Base-by-base conservation (phyloP, 352 stramenopile species). In the Pythium plurisporium region DNA sequence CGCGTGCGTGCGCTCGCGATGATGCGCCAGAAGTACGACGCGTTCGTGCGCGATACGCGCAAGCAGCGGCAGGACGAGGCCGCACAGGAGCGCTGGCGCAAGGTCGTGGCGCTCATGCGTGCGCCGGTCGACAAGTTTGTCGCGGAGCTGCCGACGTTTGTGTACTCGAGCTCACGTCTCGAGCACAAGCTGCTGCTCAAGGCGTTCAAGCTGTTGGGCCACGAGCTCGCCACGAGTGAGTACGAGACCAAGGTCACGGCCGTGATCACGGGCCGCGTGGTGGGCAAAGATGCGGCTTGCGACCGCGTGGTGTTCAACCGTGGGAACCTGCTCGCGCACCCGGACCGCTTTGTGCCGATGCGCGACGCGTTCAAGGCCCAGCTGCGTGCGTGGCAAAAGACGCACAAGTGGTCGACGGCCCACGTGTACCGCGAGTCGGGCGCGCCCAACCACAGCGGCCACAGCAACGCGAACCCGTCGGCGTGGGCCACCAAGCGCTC, bases 101-200 rank as follows among this genome's bases (percentile, higher is more conserved):
- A n/a, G 2, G 27, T 58, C 8, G 36, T 67, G 10, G 27, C 29
- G 36, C 15, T 67, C 0, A 55, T 66, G 48, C 50, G 59, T 22
- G 26, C 33, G 33, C 58, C 59, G 2, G 30, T 47, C 14, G 42
- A 47, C 14, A 9, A 55, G 45, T 84, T 84, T 41, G 42, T 56
- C 12, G 8, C 51, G 1, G 43, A 55, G 34, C 69, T 63, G 12
- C 60, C 64, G 7, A 33, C 50, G 14, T 34, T 66, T 6, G 70
- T 67, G 15, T 14, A 27, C 5, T 59, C 52, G 22, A 60, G 48
- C 27, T 55, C 70, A 17, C 77, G 69, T 3, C 55, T 19, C 1
- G 72, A 86, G 30, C 61, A 86, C 71, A 73, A 67, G 64, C 45
- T 86, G 51, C 68, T 88, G 6, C 69, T 81, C 40, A 67, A 75